Percentiles rank a stretch among this genome's conserved stretches.
Evolutionary conservation across 1,284 basidiomycete genomes (phyloP).

Genomic region (Mycena citricolor): DNA sequence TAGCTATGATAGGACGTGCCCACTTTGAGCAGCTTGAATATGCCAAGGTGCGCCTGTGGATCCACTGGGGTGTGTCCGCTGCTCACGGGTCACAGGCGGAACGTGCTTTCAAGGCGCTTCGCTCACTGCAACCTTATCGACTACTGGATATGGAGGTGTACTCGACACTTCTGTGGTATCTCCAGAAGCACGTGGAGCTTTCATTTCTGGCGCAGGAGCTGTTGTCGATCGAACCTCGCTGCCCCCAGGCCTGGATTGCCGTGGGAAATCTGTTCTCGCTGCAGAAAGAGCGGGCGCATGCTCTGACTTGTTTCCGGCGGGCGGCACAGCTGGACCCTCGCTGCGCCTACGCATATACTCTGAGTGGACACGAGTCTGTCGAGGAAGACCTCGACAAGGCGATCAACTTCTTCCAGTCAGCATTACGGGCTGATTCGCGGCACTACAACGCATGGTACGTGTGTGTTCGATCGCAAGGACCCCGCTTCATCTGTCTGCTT

Average conservation of each 20-base stretch:
- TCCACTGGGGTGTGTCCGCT: conserved; percentile 25
- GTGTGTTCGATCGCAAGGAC: conserved; percentile 28
- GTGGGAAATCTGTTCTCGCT: conserved; percentile 92
- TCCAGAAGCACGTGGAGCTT: conserved; percentile 76
- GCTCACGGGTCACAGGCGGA: conserved; percentile 60
- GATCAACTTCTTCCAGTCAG: conserved; percentile 85
- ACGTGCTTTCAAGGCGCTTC: conserved; percentile 79
- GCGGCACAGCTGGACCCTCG: conserved; percentile 81
- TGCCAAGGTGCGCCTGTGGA: conserved; percentile 62
- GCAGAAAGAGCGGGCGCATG: conserved; percentile 87
- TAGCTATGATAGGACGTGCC: conserved; percentile 80
- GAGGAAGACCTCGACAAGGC: conserved; percentile 92
- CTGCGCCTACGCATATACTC: conserved; percentile 89
- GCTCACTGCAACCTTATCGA: conserved; percentile 81
- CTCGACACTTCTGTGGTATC: conserved; percentile 92
- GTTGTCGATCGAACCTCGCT: conserved; percentile 75
- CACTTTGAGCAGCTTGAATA: conserved; percentile 90
- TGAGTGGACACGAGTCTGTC: conserved; percentile 92
- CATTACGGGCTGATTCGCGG: conserved; percentile 82
- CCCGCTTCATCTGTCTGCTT: conserved; percentile 28
- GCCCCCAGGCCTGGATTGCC: conserved; percentile 92
- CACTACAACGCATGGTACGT: conserved; percentile 95
- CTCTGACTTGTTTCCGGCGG: conserved; percentile 87
- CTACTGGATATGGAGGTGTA: conserved; percentile 91
- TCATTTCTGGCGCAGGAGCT: conserved; percentile 91